Percentiles rank a stretch among this genome's conserved stretches.
Evolutionary conservation across 108 stramenopile species (phyloP).

Genomic region (Conticribra weissflogii): DNA sequence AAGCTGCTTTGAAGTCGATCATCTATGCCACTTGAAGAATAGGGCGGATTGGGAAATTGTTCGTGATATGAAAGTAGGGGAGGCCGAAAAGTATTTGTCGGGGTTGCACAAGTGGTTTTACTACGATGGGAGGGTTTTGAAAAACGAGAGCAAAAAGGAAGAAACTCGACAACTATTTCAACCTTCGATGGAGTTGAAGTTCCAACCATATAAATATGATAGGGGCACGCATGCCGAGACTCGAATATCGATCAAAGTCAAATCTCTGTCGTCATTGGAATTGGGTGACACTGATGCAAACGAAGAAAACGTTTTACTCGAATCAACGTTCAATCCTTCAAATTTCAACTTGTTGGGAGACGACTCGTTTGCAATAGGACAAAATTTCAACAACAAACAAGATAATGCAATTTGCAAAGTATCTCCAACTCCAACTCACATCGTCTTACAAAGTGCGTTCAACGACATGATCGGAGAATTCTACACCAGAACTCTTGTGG

Average conservation of each 20-base stretch:
- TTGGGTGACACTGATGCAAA: too few species aligned
- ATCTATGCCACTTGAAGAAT: slow-evolving; percentile 31
- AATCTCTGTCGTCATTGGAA: slow-evolving; percentile 17
- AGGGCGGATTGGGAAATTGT: neutral
- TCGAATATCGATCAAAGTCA: slow-evolving; percentile 29
- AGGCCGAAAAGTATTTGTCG: neutral
- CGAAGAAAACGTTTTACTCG: too few species aligned
- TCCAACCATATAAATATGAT: slow-evolving; percentile 39
- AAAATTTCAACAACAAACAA: neutral
- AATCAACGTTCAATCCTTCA: too few species aligned
- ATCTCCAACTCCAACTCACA: slow-evolving; percentile 40
- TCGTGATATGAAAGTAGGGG: neutral
- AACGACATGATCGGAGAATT: slow-evolving; percentile 69
- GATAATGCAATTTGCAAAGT: slow-evolving; percentile 13
- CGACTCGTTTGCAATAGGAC: neutral
- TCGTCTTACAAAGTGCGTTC: slow-evolving; percentile 49
- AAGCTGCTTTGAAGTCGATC: slow-evolving; percentile 25
- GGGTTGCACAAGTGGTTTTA: slow-evolving; percentile 39
- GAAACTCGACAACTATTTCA: slow-evolving; percentile 22
- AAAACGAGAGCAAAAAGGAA: neutral
- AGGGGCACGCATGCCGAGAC: slow-evolving; percentile 23
- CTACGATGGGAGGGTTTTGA: neutral
- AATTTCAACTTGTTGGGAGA: neutral
- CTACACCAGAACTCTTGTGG: slow-evolving; percentile 40
- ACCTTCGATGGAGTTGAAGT: slow-evolving; percentile 43